These are phyloP conservation scores for Stachybotrys echinatus DNA, from an alignment of 2,329 filamentous ascomycete species.

Conservation along the genomic window DNA sequence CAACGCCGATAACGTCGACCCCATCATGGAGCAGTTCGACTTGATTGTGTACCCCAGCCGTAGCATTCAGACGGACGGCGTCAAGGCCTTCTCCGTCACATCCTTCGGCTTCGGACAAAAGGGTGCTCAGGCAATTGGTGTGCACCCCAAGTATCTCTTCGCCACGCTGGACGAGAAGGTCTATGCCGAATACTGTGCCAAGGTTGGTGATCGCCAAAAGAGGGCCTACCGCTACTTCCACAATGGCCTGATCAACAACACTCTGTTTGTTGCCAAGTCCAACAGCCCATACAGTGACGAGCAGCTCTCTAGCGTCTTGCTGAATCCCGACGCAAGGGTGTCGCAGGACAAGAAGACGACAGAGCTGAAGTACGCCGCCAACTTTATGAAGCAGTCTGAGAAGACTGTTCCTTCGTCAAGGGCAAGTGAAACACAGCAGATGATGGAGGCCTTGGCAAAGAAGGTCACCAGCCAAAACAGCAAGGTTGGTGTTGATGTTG, in stretches of 20 bases:
- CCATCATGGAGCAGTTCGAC: conserved; percentile 95
- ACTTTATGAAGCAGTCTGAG: conserved; percentile 61
- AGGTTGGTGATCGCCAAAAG: conserved; percentile 93
- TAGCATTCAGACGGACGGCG: conserved; percentile 91
- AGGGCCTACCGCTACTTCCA: conserved; percentile 99
- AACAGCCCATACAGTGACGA: conserved; percentile 86
- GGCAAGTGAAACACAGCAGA: conserved; percentile 61
- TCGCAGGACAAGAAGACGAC: conserved; percentile 80
- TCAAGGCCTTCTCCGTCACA: conserved; percentile 98
- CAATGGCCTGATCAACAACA: conserved; percentile 97
- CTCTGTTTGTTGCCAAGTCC: conserved; percentile 91
- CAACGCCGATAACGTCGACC: conserved; percentile 96
- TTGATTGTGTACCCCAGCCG: conserved; percentile 96
- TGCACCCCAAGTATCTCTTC: conserved; percentile 93
- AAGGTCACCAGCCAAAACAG: conserved; percentile 52
- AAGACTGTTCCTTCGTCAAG: conserved; percentile 45
- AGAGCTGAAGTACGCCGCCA: conserved; percentile 65
- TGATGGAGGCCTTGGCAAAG: conserved; percentile 73
- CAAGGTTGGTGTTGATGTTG: conserved; percentile 90
- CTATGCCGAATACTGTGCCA: conserved; percentile 76
- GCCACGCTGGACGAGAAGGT: conserved; percentile 86
- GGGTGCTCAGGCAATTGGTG: conserved; percentile 93
- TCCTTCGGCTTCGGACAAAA: conserved; percentile 99
- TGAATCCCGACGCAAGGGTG: conserved; percentile 91
- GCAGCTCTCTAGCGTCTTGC: conserved; percentile 80